Conservation (phyloP, 768 basidiomycete species). For the Nidularia sp. region DNA sequence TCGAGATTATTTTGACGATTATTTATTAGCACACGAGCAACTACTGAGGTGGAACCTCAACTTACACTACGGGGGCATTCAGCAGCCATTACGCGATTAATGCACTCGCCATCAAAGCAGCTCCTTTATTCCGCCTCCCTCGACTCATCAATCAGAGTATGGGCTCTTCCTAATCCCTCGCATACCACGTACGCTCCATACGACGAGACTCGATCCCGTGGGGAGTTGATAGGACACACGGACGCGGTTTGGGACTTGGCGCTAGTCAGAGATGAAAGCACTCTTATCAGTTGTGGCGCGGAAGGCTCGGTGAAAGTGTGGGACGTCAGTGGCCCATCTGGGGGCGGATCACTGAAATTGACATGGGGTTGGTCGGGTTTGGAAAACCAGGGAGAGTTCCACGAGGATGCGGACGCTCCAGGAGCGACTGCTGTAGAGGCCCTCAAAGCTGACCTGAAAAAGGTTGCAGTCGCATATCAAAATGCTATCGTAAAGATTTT, state of each 20-base stretch:
- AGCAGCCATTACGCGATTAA: constrained; percentile 81
- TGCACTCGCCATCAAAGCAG: constrained; percentile 72
- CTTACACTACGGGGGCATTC: constrained; percentile 93
- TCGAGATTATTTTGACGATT: background rate
- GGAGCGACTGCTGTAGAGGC: constrained; percentile 84
- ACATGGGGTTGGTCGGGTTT: constrained; percentile 81
- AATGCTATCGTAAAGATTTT: constrained; percentile 89
- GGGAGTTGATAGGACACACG: constrained; percentile 86
- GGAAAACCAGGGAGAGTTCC: constrained; percentile 42
- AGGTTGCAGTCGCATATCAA: constrained; percentile 87
- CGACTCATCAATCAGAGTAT: constrained; percentile 90
- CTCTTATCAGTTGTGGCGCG: constrained; percentile 85
- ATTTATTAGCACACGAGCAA: constrained; percentile 51
- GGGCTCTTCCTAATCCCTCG: constrained; percentile 71
- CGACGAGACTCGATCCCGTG: constrained; percentile 72
- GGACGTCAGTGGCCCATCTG: constrained; percentile 73
- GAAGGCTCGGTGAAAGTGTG: constrained; percentile 93
- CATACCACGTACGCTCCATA: constrained; percentile 92
- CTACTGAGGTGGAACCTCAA: constrained; percentile 89
- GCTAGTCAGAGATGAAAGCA: constrained; percentile 76
- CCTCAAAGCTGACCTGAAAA: constrained; percentile 77
- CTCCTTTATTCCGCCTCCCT: constrained; percentile 88
- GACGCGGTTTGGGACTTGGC: constrained; percentile 97
- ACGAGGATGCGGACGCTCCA: constrained; percentile 49
- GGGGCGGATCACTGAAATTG: constrained; percentile 61